Conservation (phyloP, 1,139 yeast species). For the Saccharomyces hybrid region DNA sequence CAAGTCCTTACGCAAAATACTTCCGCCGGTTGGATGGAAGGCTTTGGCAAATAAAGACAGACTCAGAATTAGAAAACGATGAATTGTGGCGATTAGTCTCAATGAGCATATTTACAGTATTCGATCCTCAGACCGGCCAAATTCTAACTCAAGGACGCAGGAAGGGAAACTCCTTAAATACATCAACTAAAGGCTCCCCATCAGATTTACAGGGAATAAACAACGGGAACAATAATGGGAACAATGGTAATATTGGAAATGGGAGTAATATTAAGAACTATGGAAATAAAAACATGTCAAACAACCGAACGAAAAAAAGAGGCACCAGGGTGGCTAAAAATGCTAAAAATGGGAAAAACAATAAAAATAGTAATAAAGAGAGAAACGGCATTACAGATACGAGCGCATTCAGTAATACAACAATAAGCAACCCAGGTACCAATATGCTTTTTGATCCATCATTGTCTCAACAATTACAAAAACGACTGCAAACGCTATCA, state of each 20-base stretch:
- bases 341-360: conserved; percentile 2
- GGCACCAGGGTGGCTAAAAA: background rate
- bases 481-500: conserved; percentile 21
- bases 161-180: conserved; percentile 10
- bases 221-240: conserved; percentile 4
- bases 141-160: conserved; percentile 15
- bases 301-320: conserved; percentile 2
- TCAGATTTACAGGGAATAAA: conserved; percentile 7
- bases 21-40: conserved; percentile 24
- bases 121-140: conserved; percentile 26
- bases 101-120: conserved; percentile 22
- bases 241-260: background rate
- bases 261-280: background rate
- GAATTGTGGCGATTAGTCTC: conserved; percentile 28
- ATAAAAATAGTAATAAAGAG: conserved; percentile 4
- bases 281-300: background rate
- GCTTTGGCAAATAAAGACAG: conserved; percentile 28
- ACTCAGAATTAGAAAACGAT: conserved; percentile 25
- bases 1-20: conserved; percentile 29
- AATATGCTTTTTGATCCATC: conserved; percentile 19
- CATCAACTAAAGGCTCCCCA: conserved; percentile 15
- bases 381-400: conserved; percentile 9
- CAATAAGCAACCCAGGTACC: conserved; percentile 7
- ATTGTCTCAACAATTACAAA: conserved; percentile 26
- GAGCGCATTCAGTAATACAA: conserved; percentile 9